phyloP scores from a whole-genome alignment of 495 filamentous ascomycete genomes.

The Bacidia rubella region DNA sequence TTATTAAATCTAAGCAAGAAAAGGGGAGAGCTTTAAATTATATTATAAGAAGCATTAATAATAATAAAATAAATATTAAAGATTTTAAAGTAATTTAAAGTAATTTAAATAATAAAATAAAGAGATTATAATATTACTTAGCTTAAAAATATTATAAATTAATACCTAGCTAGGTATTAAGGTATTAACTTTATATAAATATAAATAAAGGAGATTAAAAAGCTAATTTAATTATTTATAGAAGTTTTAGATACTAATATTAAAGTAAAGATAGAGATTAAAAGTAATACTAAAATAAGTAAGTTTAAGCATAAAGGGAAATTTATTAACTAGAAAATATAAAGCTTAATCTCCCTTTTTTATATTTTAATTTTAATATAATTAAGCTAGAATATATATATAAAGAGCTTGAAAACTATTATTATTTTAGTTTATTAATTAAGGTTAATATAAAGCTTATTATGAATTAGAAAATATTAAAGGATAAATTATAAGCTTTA shows the following conservation, averaged over 20 bases:
- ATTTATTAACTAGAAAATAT: no score
- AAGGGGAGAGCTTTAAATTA: slow-evolving; percentile 5
- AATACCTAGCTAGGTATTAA: no score
- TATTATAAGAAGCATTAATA: not conserved
- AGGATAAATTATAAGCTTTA: slow-evolving; percentile 1
- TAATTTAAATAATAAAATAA: no score
- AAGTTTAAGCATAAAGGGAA: no score
- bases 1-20: slow-evolving; percentile 1
- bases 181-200: not conserved
- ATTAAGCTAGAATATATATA: not conserved
- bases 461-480: no score
- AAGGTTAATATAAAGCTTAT: not conserved
- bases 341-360: not conserved
- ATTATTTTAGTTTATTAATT: not conserved
- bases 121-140: no score
- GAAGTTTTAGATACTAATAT: no score
- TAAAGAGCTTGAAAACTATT: not conserved
- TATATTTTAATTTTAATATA: not conserved
- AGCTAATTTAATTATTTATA: not conserved
- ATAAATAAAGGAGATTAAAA: not conserved
- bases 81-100: no score
- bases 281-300: no score
- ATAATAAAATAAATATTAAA: not conserved
- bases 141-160: no score
- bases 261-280: no score